Conservation (phyloP, 305 asterid species). For the Ilex paraguariensis region DNA sequence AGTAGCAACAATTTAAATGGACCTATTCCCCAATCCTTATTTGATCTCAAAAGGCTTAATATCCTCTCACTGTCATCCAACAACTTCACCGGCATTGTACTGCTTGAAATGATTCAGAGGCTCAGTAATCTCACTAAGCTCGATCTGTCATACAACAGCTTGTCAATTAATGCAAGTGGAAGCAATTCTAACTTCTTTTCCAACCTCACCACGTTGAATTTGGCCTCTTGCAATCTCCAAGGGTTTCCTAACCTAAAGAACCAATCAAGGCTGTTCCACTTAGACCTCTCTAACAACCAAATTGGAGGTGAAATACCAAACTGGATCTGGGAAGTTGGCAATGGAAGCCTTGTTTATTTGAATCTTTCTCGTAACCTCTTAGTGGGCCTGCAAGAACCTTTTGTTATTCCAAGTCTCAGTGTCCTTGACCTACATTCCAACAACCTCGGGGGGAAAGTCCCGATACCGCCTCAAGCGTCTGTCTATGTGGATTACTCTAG, state of each 20-base stretch:
- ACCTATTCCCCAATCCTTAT: slow-evolving; percentile 42
- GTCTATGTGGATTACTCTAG: slow-evolving; percentile 1
- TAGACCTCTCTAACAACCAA: slow-evolving; percentile 35
- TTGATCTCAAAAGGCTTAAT: slow-evolving; percentile 29
- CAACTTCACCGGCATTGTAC: slow-evolving; percentile 30
- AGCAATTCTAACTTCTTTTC: no score
- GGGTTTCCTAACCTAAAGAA: slow-evolving; percentile 16
- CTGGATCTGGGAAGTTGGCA: slow-evolving; percentile 58
- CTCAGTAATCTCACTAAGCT: slow-evolving; percentile 24
- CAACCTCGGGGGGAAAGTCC: slow-evolving; percentile 25
- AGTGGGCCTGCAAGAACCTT: slow-evolving; percentile 8
- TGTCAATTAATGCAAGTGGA: slow-evolving; percentile 9
- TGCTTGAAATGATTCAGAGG: slow-evolving; percentile 19
- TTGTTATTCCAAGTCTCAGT: not conserved
- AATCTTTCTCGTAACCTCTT: slow-evolving; percentile 36
- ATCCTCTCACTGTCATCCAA: slow-evolving; percentile 37
- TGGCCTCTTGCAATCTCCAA: slow-evolving; percentile 17
- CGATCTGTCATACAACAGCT: slow-evolving; percentile 48
- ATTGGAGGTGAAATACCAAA: slow-evolving; percentile 47
- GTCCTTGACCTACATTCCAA: slow-evolving; percentile 29
- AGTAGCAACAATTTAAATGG: slow-evolving; percentile 42
- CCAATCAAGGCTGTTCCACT: not conserved
- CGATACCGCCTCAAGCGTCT: slow-evolving; percentile 12
- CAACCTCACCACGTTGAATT: no score
- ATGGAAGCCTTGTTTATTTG: slow-evolving; percentile 11